These are phyloP conservation scores for Eucalyptus erythrocorys DNA, from an alignment of 345 rosid species.

Conservation along the genomic window DNA sequence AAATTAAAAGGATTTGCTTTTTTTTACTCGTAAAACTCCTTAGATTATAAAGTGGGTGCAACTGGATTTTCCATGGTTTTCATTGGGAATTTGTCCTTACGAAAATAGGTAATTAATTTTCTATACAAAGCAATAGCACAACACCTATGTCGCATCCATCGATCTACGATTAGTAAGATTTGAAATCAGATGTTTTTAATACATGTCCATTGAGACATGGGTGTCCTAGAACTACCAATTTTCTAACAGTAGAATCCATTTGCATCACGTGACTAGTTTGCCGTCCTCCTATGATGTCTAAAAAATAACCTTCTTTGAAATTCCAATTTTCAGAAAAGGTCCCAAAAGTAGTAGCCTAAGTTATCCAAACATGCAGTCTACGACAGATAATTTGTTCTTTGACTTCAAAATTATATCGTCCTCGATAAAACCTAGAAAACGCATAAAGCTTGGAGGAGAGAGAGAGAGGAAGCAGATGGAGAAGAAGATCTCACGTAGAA, in stretches of 20 bases:
- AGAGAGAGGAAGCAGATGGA: background rate
- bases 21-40: background rate
- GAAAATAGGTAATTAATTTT: background rate
- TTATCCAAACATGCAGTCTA: background rate
- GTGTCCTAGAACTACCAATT: background rate
- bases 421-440: background rate
- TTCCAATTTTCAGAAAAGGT: background rate
- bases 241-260: background rate
- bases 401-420: background rate
- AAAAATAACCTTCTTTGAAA: background rate
- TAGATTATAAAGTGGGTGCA: background rate
- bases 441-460: background rate
- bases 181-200: background rate
- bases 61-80: background rate
- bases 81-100: background rate
- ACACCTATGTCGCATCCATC: background rate
- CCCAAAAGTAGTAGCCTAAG: background rate
- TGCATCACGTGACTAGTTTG: background rate
- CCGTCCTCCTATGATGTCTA: background rate
- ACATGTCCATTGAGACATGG: background rate
- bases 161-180: background rate
- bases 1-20: background rate
- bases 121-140: background rate
- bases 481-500: conserved; percentile 11
- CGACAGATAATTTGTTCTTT: background rate